Conservation (phyloP, 177 flowering plant species). For the Telopea speciosissima region DNA sequence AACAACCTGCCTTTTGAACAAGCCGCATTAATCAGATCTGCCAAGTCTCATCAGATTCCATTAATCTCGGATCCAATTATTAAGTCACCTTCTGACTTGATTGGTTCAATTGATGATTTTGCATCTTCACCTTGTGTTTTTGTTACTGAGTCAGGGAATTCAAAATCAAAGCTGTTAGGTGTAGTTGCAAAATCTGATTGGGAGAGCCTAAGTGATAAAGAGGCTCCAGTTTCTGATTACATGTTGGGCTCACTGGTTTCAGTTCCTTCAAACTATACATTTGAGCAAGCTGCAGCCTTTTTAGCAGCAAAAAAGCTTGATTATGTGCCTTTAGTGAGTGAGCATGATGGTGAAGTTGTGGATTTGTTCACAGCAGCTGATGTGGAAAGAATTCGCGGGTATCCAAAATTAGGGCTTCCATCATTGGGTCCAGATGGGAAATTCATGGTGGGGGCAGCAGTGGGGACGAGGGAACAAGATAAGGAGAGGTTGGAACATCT, state of each 20-base stretch:
- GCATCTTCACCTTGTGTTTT: slow-evolving; percentile 34
- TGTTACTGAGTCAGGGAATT: slow-evolving; percentile 47
- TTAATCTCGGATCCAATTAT: slow-evolving; percentile 42
- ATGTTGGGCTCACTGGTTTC: slow-evolving; percentile 28
- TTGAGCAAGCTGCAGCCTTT: slow-evolving; percentile 46
- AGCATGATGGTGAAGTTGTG: slow-evolving; percentile 46
- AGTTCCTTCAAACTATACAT: slow-evolving; percentile 37
- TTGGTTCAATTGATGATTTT: slow-evolving; percentile 38
- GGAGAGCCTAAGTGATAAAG: slow-evolving; percentile 36
- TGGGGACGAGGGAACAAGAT: slow-evolving; percentile 83
- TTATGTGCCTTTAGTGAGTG: slow-evolving; percentile 43
- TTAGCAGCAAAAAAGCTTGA: slow-evolving; percentile 38
- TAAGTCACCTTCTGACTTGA: slow-evolving; percentile 36
- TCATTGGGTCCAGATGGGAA: slow-evolving; percentile 65
- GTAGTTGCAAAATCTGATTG: slow-evolving; percentile 48
- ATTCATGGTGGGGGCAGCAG: slow-evolving; percentile 84
- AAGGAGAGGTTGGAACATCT: slow-evolving; percentile 82
- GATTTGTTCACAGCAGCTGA: slow-evolving; percentile 57
- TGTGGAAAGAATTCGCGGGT: slow-evolving; percentile 56
- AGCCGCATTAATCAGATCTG: slow-evolving; percentile 44
- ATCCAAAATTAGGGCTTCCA: slow-evolving; percentile 58
- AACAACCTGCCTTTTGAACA: slow-evolving; percentile 46
- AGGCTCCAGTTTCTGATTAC: slow-evolving; percentile 31
- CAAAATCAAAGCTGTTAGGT: slow-evolving; percentile 51
- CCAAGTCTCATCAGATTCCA: slow-evolving; percentile 64